These are phyloP conservation scores for Coniochaeta prunicola DNA, from an alignment of 2,329 filamentous ascomycete genomes.

Conservation along the genomic window DNA sequence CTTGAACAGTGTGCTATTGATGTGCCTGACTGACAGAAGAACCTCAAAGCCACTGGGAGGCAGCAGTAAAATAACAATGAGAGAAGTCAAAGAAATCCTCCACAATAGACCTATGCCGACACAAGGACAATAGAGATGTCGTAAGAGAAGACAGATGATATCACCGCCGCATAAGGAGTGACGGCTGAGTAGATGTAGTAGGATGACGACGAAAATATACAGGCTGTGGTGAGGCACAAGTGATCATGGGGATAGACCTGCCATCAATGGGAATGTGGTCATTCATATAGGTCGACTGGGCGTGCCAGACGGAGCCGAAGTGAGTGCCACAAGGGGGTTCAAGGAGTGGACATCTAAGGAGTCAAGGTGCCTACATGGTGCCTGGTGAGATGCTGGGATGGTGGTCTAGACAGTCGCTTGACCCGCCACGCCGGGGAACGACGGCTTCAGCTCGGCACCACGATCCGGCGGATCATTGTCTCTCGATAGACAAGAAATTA, in stretches of 20 bases:
- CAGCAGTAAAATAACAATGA: background rate
- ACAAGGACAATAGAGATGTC: background rate
- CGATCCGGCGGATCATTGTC: background rate
- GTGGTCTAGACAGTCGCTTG: slow-evolving; percentile 1
- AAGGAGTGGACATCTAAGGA: background rate
- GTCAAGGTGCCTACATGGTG: background rate
- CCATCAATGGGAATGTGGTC: background rate
- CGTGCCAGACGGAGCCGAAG: background rate
- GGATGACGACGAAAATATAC: background rate
- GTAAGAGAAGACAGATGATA: background rate
- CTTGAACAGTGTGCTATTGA: background rate
- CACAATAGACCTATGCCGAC: background rate
- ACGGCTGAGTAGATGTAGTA: background rate
- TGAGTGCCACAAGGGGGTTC: background rate
- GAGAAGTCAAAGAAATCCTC: background rate
- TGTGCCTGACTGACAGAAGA: background rate
- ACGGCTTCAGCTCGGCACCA: background rate
- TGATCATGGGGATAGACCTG: background rate
- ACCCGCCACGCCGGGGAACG: background rate
- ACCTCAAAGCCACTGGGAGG: background rate
- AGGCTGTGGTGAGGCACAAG: background rate
- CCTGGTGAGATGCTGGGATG: background rate
- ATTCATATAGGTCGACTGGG: background rate
- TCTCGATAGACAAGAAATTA: background rate
- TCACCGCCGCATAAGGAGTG: slow-evolving; percentile 3